A percentile compares a stretch with the other conserved stretches of the same genome.
phyloP scores from a whole-genome alignment of 2,329 filamentous ascomycete species.

The Rachicladosporium sp. region DNA sequence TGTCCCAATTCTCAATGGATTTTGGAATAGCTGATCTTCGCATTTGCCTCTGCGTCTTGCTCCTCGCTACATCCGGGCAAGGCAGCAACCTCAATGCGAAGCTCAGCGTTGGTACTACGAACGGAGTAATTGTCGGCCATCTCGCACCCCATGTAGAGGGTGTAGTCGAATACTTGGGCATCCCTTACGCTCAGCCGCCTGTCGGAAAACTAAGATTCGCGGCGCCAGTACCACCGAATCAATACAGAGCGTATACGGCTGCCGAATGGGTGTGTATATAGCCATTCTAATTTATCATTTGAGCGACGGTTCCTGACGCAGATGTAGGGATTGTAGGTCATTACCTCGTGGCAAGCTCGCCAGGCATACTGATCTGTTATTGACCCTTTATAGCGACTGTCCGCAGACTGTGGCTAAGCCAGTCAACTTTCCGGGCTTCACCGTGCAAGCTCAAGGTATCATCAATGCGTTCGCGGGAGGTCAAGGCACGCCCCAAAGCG shows the following conservation, averaged over 20 bases:
- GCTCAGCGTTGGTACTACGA: constrained; percentile 2
- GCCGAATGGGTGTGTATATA: constrained; percentile 1
- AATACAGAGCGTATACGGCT: not conserved
- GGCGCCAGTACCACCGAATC: not conserved
- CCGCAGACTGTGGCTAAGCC: constrained; percentile 1
- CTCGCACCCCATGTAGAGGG: not conserved
- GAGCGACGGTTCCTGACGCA: not conserved
- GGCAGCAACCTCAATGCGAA: not conserved
- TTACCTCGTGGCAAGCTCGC: not conserved
- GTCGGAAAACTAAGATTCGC: constrained; percentile 4
- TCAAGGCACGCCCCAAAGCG: constrained; percentile 6
- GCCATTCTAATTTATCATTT: not conserved
- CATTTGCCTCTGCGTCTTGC: too few species aligned
- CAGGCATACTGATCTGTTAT: not conserved
- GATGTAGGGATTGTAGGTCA: constrained; percentile 3
- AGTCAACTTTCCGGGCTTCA: constrained; percentile 1
- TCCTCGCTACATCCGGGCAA: too few species aligned
- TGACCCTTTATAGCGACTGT: constrained; percentile 1
- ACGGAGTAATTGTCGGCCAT: constrained; percentile 3
- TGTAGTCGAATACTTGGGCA: constrained; percentile 4
- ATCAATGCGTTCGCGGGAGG: constrained; percentile 2
- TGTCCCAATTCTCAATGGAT: too few species aligned
- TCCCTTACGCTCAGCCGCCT: constrained; percentile 7
- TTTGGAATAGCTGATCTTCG: too few species aligned
- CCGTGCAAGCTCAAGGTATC: constrained; percentile 3